phyloP scores from a whole-genome alignment of 805 yeast species.

The Hemisphaericaspora nanyangensis region DNA sequence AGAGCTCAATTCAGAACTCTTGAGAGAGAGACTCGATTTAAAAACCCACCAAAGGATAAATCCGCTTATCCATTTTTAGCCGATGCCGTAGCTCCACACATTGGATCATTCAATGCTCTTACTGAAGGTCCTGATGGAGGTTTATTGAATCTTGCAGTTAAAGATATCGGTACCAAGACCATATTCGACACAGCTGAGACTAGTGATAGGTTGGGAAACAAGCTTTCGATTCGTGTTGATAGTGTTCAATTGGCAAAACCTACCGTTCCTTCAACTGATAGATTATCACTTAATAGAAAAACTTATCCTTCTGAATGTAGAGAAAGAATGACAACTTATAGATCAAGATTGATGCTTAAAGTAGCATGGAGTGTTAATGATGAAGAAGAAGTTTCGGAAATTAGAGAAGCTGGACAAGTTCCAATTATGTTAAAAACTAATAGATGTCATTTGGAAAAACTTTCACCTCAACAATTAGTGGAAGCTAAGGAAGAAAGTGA shows the following conservation, averaged over 20 bases:
- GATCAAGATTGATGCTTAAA: constrained; percentile 73
- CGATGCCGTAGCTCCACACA: constrained; percentile 92
- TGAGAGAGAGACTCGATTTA: constrained; percentile 81
- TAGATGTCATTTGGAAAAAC: constrained; percentile 82
- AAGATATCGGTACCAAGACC: constrained; percentile 83
- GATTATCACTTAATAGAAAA: constrained; percentile 70
- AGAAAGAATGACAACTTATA: constrained; percentile 82
- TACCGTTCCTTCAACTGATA: constrained; percentile 64
- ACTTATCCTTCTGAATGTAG: constrained; percentile 79
- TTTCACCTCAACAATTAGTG: constrained; percentile 82
- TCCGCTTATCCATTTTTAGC: constrained; percentile 67
- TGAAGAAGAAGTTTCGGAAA: constrained; percentile 75
- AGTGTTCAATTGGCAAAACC: constrained; percentile 87
- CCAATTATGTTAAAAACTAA: constrained; percentile 91
- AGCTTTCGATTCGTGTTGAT: constrained; percentile 78
- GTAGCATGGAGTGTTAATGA: constrained; percentile 85
- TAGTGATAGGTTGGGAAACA: constrained; percentile 73
- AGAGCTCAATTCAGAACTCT: constrained; percentile 72
- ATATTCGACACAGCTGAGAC: constrained; percentile 77
- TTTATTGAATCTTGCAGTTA: constrained; percentile 74
- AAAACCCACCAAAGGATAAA: constrained; percentile 85
- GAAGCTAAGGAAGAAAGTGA: constrained; percentile 83
- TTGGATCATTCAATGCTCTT: constrained; percentile 93
- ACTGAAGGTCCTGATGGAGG: constrained; percentile 89
- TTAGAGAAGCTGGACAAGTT: constrained; percentile 85